Evolutionary conservation across 2,329 filamentous ascomycete species (phyloP), one percentile per base, ranked within the genome.

Genomic region (Truncatella angustata): DNA sequence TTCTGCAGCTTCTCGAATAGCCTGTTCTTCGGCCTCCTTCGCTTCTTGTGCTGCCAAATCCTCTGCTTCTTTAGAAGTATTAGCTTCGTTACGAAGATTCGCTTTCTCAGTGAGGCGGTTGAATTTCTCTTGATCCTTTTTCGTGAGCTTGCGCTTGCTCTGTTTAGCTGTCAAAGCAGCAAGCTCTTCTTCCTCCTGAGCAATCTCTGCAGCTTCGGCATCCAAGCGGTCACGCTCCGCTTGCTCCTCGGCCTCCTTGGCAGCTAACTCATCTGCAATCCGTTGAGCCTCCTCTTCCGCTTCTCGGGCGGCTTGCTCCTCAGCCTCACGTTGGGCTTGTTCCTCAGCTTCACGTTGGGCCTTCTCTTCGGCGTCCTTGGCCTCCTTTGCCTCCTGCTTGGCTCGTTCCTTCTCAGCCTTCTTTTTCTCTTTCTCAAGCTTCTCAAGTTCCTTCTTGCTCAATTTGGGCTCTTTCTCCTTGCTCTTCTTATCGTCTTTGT

Each of bases 381-480:
- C 35, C 53, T 36, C 46, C 52, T 59, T 44, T 58, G 60, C 43
- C 58, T 68, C 66, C 10, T 64, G 65, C 18, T 50, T 49, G 14
- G 48, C 51, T 4, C 40, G 35, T 21, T 52, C 52, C 60, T 76
- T 68, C 60, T 62, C 67, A n/a, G 69, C 54, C 54, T 67, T 65
- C 54, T 62, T 62, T 58, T 66, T 66, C 40, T 67, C 63, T 50
- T 70, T 76, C 49, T 79, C 76, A 20, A 78, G 74, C 60, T 77
- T 77, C 59, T 76, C 74, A 16, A 75, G 70, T 59, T 80, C 78
- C 54, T 75, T 79, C 58, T 77, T 75, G 62, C 63, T 73, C 37
- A 79, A 65, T 61, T 75, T 79, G 7, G 69, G 67, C 49, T 73
- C 70, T 54, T 76, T 60, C 20, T 65, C 60, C 45, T 63, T 66